A percentile compares a stretch with the other conserved stretches of the same genome.
Evolutionary conservation across 352 stramenopile genomes (phyloP).

Genomic region (Phytophthora boehmeriae): DNA sequence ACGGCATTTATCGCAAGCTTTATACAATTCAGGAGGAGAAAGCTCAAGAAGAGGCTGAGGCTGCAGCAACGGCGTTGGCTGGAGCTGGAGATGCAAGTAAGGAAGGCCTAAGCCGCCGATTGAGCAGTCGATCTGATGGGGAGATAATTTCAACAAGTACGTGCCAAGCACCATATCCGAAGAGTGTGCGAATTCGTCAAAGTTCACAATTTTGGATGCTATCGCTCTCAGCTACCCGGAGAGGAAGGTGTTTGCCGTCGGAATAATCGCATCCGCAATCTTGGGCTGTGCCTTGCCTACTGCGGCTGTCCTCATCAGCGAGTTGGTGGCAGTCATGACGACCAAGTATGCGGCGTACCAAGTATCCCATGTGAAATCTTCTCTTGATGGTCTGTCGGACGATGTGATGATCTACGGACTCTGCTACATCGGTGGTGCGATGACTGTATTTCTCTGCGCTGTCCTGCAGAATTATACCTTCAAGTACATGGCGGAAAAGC

Average conservation of each 20-base stretch:
- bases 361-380: not conserved
- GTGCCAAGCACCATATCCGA: not conserved
- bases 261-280: conserved; percentile 30
- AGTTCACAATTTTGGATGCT: conserved; percentile 30
- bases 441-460: conserved; percentile 27
- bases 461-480: conserved; percentile 47
- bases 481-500: conserved; percentile 47
- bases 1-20: conserved; percentile 24
- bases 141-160: not conserved
- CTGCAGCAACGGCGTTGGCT: conserved; percentile 18
- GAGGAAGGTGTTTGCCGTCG: conserved; percentile 32
- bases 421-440: conserved; percentile 35
- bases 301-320: conserved; percentile 28
- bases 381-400: conserved; percentile 31
- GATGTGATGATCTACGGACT: conserved; percentile 28
- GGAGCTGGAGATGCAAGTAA: not conserved
- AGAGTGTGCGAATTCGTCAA: not conserved
- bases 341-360: conserved; percentile 16
- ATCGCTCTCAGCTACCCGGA: conserved; percentile 30
- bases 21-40: conserved; percentile 27
- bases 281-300: conserved; percentile 34
- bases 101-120: not conserved
- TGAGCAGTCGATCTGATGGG: conserved; percentile 5
- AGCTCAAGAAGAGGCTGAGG: conserved; percentile 18
- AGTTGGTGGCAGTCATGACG: conserved; percentile 25